Evolutionary conservation across 176 grass and related monocot species (phyloP).

Genomic region (Pontederia crassipes): DNA sequence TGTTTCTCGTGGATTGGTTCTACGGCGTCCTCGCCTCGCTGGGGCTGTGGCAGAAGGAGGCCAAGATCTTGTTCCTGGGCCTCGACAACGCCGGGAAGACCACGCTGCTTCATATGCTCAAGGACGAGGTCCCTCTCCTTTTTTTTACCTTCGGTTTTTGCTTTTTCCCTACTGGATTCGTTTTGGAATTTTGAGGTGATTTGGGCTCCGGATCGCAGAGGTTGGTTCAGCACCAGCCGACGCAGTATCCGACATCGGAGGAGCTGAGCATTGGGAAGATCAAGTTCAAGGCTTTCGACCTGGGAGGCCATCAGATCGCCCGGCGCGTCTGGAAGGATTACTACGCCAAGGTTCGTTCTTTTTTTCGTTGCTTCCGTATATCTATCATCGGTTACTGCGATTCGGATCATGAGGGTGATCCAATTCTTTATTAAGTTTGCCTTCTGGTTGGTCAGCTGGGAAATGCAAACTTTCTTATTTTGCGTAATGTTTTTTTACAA

Average conservation of each 20-base stretch:
- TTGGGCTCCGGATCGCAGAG: conserved; percentile 28
- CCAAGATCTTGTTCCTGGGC: conserved; percentile 80
- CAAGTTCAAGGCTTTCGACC: conserved; percentile 89
- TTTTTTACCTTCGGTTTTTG: not conserved
- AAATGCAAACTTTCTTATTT: too few relatives aligned
- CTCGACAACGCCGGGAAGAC: conserved; percentile 84
- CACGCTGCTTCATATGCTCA: conserved; percentile 84
- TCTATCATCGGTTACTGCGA: too few relatives aligned
- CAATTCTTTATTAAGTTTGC: too few relatives aligned
- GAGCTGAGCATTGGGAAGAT: conserved; percentile 78
- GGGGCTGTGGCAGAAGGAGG: conserved; percentile 77
- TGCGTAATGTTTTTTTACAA: too few relatives aligned
- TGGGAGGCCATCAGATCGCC: conserved; percentile 89
- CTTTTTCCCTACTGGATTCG: not conserved
- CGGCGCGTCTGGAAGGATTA: conserved; percentile 97
- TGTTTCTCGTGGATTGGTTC: conserved; percentile 83
- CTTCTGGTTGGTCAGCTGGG: too few relatives aligned
- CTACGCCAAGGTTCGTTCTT: conserved; percentile 58
- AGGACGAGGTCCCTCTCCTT: conserved; percentile 45
- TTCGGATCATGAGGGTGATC: too few relatives aligned
- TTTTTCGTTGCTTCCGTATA: not conserved
- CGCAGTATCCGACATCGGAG: conserved; percentile 78
- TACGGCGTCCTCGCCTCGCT: conserved; percentile 67
- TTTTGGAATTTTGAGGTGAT: conserved; percentile 9
- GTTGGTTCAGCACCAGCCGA: conserved; percentile 87